A percentile compares a stretch with the other conserved stretches of the same genome.
phyloP scores from a whole-genome alignment of 768 basidiomycete genomes.

The Leucocoprinus birnbaumii region DNA sequence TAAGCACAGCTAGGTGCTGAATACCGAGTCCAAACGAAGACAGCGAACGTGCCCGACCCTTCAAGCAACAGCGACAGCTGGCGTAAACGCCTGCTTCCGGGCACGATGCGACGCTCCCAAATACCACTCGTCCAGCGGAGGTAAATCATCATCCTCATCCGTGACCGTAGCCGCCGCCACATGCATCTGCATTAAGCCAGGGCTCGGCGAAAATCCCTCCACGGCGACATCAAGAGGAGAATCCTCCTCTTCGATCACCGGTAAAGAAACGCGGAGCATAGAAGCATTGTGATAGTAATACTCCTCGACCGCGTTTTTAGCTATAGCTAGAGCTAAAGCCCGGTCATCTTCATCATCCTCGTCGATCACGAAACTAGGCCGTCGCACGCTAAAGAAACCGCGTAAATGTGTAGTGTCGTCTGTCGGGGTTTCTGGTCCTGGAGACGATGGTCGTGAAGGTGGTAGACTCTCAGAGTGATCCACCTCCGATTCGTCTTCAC shows the following conservation, averaged over 20 bases:
- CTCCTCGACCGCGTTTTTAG: constrained; percentile 9
- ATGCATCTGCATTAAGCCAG: not conserved
- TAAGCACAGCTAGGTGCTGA: not conserved
- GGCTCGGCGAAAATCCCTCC: constrained; percentile 3
- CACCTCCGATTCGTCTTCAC: constrained; percentile 14
- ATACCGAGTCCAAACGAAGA: not conserved
- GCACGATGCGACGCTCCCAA: constrained; percentile 18
- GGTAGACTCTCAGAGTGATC: constrained; percentile 10
- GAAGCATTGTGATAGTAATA: constrained; percentile 4
- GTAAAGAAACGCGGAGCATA: constrained; percentile 7
- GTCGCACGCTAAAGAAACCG: constrained; percentile 6
- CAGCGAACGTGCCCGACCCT: not conserved
- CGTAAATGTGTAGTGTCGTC: constrained; percentile 10
- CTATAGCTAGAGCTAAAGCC: constrained; percentile 11
- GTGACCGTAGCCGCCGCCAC: not conserved
- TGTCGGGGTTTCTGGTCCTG: constrained; percentile 20
- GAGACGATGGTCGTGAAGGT: constrained; percentile 15
- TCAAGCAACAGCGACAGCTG: not conserved
- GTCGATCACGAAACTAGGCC: constrained; percentile 5
- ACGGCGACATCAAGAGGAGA: not conserved
- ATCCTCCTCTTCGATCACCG: constrained; percentile 12
- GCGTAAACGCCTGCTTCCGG: constrained; percentile 11
- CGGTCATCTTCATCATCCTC: constrained; percentile 19
- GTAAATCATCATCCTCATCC: constrained; percentile 32
- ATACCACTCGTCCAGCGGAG: constrained; percentile 41